These are phyloP conservation scores for Beauveria caledonica DNA, from an alignment of 2,329 filamentous ascomycete genomes.

Conservation along the genomic window DNA sequence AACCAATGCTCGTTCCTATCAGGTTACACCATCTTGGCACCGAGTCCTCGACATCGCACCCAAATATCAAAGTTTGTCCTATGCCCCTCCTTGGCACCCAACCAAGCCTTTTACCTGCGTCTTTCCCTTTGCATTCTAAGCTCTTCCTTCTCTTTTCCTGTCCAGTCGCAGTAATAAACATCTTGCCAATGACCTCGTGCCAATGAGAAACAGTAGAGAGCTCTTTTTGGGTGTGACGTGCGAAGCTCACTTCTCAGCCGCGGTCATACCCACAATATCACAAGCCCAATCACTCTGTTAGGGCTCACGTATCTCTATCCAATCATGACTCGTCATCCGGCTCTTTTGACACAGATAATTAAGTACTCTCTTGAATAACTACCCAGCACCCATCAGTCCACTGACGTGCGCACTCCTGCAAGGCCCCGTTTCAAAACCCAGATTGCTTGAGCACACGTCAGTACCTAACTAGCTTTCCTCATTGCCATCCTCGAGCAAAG, in stretches of 20 bases:
- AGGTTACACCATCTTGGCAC: neutral
- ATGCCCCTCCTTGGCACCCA: neutral
- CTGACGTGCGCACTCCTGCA: constrained; percentile 1
- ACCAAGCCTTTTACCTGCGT: neutral
- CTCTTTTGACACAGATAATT: neutral
- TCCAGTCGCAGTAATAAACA: no score
- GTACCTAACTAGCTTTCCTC: constrained; percentile 12
- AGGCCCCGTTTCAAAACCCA: constrained; percentile 10
- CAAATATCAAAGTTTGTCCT: neutral
- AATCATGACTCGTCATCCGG: neutral
- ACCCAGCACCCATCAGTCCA: neutral
- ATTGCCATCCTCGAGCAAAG: constrained; percentile 22
- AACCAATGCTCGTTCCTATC: neutral
- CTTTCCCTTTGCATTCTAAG: neutral
- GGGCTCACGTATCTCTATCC: neutral
- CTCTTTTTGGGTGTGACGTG: no score
- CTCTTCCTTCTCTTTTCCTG: no score
- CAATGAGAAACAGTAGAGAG: no score
- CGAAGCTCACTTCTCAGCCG: neutral
- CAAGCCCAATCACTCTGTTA: constrained; percentile 6
- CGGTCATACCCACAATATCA: constrained; percentile 10
- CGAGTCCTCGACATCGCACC: neutral
- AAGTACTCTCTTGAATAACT: constrained; percentile 6
- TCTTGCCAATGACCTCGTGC: no score
- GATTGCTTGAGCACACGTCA: constrained; percentile 15